Evolutionary conservation across 768 basidiomycete species (phyloP), one percentile per base, ranked within the genome.

Genomic region (Macrolepiota fuliginosa): DNA sequence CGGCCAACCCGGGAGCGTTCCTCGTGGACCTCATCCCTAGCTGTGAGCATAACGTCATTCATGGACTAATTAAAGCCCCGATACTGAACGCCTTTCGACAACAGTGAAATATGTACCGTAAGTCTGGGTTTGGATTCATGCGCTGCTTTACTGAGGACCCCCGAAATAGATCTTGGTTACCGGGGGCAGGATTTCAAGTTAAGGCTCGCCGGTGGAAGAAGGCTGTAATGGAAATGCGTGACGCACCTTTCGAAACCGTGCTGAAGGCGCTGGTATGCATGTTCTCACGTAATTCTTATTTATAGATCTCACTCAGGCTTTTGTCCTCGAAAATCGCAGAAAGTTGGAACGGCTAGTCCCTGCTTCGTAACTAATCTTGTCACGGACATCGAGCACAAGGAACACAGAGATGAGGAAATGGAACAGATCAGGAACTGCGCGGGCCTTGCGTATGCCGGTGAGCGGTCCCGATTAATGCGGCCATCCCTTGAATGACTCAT

Each of bases 1-100:
- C 82, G 0, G 77, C 79, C 9, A 76, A 75, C 62, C 82, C 81
- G 1, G 84, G 84, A 4, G 80, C 81, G 2, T 86, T 84, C 65
- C 68, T 84, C 7, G 84, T 85, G 11, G 78, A 81, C 58, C 63
- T 81, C 32, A 69, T 84, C 46, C 83, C 82, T n/a, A 70, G 74
- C 58, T 62, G 75, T 75, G 60, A 45, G 73, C 67, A 6, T 24
- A 49, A 19, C 24, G 19, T 4, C 7, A 24, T 22, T 3, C n/a
- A 35, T 15, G 25, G 22, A 24, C 9, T 32, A n/a, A 37, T 5
- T 24, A 27, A 22, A 39, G 36, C n/a, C 51, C n/a, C 53, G 39
- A 27, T 29, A 32, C 7, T 32, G 29, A 32, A 7, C 15, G 35
- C 39, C n/a, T 45, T 27, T 29, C 40, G 50, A 22, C 25, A 54